A percentile compares a stretch with the other conserved stretches of the same genome.
Evolutionary conservation across 139 green algal genomes (phyloP).

Genomic region (Mesotaenium endlicherianum): DNA sequence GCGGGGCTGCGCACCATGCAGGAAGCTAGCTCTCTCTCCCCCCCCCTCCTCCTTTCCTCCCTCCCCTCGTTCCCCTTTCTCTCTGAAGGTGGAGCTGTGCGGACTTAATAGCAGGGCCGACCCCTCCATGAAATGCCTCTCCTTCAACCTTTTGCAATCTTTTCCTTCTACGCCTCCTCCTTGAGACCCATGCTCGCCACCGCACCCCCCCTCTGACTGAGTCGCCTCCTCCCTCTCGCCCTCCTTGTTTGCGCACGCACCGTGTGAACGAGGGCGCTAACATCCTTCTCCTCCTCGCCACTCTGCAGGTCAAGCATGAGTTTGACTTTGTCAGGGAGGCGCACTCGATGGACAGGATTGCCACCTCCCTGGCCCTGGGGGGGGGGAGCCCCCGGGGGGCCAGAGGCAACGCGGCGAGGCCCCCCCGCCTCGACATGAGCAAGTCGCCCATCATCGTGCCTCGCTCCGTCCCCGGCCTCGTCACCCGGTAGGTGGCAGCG

Average conservation of each 20-base stretch:
- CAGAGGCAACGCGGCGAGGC: neutral
- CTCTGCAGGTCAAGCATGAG: constrained; percentile 47
- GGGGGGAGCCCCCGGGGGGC: too few relatives aligned
- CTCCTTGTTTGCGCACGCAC: too few relatives aligned
- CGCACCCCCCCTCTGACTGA: too few relatives aligned
- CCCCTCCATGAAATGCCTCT: neutral
- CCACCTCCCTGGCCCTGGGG: constrained; percentile 26
- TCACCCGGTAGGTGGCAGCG: constrained; percentile 44
- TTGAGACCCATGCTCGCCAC: too few relatives aligned
- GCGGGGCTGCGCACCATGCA: neutral
- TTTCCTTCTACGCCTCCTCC: too few relatives aligned
- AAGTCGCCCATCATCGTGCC: constrained; percentile 44
- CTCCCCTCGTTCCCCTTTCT: neutral
- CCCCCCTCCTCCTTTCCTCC: neutral
- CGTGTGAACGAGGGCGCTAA: too few relatives aligned
- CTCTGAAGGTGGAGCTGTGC: neutral
- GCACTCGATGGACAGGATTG: constrained; percentile 39
- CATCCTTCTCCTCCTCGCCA: neutral
- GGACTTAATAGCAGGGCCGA: neutral
- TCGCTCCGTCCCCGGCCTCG: constrained; percentile 16
- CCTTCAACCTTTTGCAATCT: neutral
- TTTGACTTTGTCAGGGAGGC: constrained; percentile 51
- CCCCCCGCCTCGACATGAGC: neutral
- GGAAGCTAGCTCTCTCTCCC: neutral
- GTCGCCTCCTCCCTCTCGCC: too few relatives aligned